Evolutionary conservation across 2,329 filamentous ascomycete genomes (phyloP).

Genomic region (Nigrograna mackinnonii): DNA sequence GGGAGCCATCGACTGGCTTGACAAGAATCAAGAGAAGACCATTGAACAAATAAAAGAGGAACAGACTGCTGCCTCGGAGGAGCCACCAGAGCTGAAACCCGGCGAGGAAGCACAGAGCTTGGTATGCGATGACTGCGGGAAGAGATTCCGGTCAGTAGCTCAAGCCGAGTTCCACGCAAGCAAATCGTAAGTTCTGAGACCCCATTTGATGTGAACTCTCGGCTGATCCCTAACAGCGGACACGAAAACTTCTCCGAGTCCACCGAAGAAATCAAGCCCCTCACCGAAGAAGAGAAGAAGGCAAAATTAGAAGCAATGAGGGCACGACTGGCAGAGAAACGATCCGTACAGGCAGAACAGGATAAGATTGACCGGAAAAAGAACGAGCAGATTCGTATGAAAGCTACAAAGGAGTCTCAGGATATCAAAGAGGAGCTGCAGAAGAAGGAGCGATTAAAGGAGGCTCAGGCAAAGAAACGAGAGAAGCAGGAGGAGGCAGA

Average conservation of each 20-base stretch:
- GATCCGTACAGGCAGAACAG: conserved; percentile 65
- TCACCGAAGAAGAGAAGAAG: conserved; percentile 91
- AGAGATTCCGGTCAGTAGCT: conserved; percentile 80
- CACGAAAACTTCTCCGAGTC: conserved; percentile 93
- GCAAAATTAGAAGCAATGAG: conserved; percentile 76
- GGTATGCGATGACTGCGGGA: conserved; percentile 92
- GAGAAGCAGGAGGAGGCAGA: conserved; percentile 87
- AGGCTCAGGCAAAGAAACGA: conserved; percentile 80
- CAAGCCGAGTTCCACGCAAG: conserved; percentile 89
- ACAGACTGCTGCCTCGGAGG: conserved; percentile 44
- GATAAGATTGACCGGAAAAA: conserved; percentile 83
- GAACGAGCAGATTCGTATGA: conserved; percentile 84
- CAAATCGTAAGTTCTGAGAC: conserved; percentile 65
- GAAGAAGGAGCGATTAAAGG: conserved; percentile 89
- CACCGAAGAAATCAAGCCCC: conserved; percentile 84
- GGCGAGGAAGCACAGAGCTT: conserved; percentile 78
- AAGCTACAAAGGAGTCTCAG: conserved; percentile 86
- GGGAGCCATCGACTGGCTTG: conserved; percentile 91
- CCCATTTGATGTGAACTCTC: neutral
- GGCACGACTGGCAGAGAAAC: conserved; percentile 72
- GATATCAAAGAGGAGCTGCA: conserved; percentile 87
- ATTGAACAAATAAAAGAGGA: conserved; percentile 74
- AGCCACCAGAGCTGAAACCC: conserved; percentile 68
- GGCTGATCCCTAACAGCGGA: conserved; percentile 54
- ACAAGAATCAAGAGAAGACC: conserved; percentile 85